Percentiles rank a stretch among this genome's conserved stretches.
phyloP scores from a whole-genome alignment of 192 early-diverging fungal species.

The Coemansia sp. region DNA sequence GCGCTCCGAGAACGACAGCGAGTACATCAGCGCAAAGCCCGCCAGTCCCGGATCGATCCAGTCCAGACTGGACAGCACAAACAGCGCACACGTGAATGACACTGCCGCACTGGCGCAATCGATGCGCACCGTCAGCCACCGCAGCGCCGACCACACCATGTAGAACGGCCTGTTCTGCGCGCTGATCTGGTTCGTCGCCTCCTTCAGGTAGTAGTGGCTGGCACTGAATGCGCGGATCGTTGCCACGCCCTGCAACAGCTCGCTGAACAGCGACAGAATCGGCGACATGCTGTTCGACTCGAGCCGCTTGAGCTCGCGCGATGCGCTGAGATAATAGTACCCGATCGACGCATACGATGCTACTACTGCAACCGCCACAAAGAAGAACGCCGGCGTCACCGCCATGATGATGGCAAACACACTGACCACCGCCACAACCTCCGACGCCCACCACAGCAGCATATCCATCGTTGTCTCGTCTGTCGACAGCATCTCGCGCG shows the following conservation, averaged over 20 bases:
- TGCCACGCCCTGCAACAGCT: constrained; percentile 72
- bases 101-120: constrained; percentile 76
- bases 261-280: constrained; percentile 76
- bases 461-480: constrained; percentile 65
- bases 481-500: constrained; percentile 77
- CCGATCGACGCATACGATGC: constrained; percentile 64
- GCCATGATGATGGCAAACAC: constrained; percentile 60
- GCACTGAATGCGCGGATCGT: constrained; percentile 83
- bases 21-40: constrained; percentile 79
- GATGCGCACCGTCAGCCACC: constrained; percentile 83
- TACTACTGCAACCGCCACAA: constrained; percentile 61
- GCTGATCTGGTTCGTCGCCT: constrained; percentile 61
- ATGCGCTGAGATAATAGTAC: constrained; percentile 67
- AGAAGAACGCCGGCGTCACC: constrained; percentile 72
- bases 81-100: constrained; percentile 66
- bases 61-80: constrained; percentile 56
- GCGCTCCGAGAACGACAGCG: constrained; percentile 77
- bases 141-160: constrained; percentile 79
- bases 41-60: constrained; percentile 80
- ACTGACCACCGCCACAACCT: constrained; percentile 54
- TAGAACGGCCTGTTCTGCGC: constrained; percentile 82
- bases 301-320: constrained; percentile 88
- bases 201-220: constrained; percentile 64
- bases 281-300: constrained; percentile 75
- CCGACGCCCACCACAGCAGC: constrained; percentile 55